A percentile compares a stretch with the other conserved stretches of the same genome.
Conservation (phyloP, 306 rosid genomes). For the Amphicarpaea edgeworthii region DNA sequence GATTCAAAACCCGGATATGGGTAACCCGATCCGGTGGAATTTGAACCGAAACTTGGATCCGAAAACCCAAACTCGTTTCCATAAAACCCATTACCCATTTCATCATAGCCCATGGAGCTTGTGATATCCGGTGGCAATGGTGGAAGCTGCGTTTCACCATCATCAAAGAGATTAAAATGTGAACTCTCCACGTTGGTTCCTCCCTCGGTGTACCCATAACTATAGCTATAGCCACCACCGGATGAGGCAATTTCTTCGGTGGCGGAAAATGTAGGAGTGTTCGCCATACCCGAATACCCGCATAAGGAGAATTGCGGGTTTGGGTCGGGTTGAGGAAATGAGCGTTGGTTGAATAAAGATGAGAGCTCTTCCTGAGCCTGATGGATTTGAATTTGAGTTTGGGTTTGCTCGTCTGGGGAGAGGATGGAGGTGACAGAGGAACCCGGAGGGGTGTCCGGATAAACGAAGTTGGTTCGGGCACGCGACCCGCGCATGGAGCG, state of each 20-base stretch:
- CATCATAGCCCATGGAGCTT: slow-evolving; percentile 51
- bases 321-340: slow-evolving; percentile 14
- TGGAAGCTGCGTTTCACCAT: slow-evolving; percentile 51
- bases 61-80: not conserved
- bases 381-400: slow-evolving; percentile 23
- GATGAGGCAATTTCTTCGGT: not conserved
- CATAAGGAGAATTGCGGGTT: not conserved
- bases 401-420: slow-evolving; percentile 52
- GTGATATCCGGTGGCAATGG: slow-evolving; percentile 67
- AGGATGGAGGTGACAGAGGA: slow-evolving; percentile 61
- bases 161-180: slow-evolving; percentile 20
- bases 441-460: slow-evolving; percentile 55
- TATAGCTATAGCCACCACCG: slow-evolving; percentile 11
- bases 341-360: not conserved
- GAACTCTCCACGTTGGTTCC: slow-evolving; percentile 23
- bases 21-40: slow-evolving; percentile 1
- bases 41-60: not conserved
- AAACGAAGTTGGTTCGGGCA: slow-evolving; percentile 65
- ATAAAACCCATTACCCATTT: slow-evolving; percentile 16
- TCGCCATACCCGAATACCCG: not conserved
- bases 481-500: slow-evolving; percentile 67
- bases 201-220: slow-evolving; percentile 2
- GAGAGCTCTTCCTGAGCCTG: slow-evolving; percentile 3
- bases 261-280: not conserved
- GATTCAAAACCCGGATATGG: not conserved